phyloP scores from a whole-genome alignment of 495 filamentous ascomycete genomes.

The Neurospora sp. region DNA sequence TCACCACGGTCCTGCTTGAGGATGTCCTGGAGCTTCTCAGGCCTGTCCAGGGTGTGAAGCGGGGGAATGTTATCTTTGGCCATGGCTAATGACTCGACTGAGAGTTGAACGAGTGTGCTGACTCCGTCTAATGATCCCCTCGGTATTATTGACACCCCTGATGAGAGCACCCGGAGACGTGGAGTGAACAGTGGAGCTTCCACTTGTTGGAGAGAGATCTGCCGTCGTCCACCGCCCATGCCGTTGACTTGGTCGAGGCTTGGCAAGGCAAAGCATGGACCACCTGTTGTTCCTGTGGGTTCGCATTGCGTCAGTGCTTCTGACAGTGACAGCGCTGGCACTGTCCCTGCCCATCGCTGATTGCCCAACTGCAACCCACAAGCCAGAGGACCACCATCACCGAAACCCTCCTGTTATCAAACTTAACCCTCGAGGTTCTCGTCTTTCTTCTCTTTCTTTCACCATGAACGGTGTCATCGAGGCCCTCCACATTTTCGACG shows the following conservation, averaged over 20 bases:
- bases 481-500: slow-evolving; percentile 93
- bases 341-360: neutral
- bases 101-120: neutral
- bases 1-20: slow-evolving; percentile 54
- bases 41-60: slow-evolving; percentile 34
- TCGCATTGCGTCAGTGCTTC: slow-evolving; percentile 20
- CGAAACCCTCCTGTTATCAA: neutral
- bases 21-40: slow-evolving; percentile 40
- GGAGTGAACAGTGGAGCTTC: neutral
- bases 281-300: neutral
- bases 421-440: neutral
- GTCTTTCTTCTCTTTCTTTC: neutral
- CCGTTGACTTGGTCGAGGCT: neutral
- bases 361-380: neutral
- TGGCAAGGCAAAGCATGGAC: neutral
- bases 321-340: neutral
- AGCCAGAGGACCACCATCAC: neutral
- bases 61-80: slow-evolving; percentile 29
- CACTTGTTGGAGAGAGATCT: neutral
- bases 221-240: slow-evolving; percentile 2
- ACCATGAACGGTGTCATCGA: slow-evolving; percentile 79
- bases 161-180: neutral
- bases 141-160: neutral
- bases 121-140: neutral
- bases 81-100: slow-evolving; percentile 19